These are phyloP conservation scores for Poronia punctata DNA, from an alignment of 495 filamentous ascomycete genomes.

Conservation along the genomic window DNA sequence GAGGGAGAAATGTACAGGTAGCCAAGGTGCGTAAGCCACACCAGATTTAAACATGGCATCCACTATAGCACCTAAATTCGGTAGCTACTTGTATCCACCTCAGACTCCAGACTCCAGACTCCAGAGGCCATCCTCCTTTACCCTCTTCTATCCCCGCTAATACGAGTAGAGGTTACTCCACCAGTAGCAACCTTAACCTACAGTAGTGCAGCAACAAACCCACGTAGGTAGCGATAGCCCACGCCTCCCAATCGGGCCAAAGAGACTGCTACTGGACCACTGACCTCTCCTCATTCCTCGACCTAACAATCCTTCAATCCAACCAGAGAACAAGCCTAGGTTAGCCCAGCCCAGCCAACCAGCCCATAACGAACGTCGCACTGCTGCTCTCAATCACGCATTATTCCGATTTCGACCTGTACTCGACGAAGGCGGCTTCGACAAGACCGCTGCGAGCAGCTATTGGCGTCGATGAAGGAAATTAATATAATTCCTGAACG, in stretches of 20 bases:
- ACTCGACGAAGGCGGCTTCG: constrained; percentile 5
- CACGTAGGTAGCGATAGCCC: no score
- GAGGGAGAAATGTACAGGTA: no score
- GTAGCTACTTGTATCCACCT: background rate
- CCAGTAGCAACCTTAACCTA: no score
- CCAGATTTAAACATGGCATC: background rate
- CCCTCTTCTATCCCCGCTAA: no score
- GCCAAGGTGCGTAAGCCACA: background rate
- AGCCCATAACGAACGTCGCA: constrained; percentile 9
- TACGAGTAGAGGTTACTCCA: no score
- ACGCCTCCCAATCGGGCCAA: no score
- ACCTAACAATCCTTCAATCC: constrained; percentile 6
- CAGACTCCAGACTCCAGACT: no score
- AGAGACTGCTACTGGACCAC: no score
- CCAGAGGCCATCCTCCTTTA: no score
- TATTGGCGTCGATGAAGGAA: constrained; percentile 8
- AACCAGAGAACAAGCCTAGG: constrained; percentile 1
- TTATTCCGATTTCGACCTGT: background rate
- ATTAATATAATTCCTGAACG: constrained; percentile 14
- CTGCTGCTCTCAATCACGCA: constrained; percentile 3
- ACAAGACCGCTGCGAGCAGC: constrained; percentile 4
- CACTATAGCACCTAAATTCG: background rate
- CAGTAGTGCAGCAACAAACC: no score
- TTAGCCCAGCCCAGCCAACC: constrained; percentile 3
- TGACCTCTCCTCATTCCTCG: constrained; percentile 4